Conservation (phyloP, 2,329 filamentous ascomycete genomes). For the Aspergillus sp. region DNA sequence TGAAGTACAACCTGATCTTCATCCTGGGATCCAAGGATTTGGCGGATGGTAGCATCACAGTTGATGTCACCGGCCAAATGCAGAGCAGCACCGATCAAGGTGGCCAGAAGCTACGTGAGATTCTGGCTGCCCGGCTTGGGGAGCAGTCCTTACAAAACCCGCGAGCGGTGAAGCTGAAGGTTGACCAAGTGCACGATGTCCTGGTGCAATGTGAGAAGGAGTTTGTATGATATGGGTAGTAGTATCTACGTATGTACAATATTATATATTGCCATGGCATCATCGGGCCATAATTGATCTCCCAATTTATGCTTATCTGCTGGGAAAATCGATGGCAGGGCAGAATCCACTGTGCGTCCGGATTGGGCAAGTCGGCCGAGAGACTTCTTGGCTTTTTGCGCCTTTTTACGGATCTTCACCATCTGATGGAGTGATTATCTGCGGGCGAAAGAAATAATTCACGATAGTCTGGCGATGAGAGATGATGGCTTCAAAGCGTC, state of each 20-base stretch:
- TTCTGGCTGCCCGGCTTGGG: slow-evolving; percentile 21
- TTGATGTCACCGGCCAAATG: slow-evolving; percentile 38
- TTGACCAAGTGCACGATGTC: slow-evolving; percentile 26
- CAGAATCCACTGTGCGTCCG: too few relatives aligned
- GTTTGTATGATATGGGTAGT: slow-evolving; percentile 24
- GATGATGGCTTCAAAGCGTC: too few relatives aligned
- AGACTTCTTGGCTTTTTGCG: too few relatives aligned
- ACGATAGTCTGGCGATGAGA: too few relatives aligned
- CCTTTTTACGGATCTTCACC: too few relatives aligned
- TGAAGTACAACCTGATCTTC: slow-evolving; percentile 69
- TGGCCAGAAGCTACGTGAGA: slow-evolving; percentile 19
- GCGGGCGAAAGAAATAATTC: too few relatives aligned
- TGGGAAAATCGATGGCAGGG: too few relatives aligned
- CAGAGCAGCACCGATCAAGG: slow-evolving; percentile 34
- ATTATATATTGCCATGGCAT: background rate
- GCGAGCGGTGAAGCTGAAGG: slow-evolving; percentile 28
- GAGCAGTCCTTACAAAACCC: slow-evolving; percentile 26
- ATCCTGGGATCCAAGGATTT: slow-evolving; percentile 67
- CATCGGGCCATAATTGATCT: too few relatives aligned
- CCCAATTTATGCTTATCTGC: too few relatives aligned
- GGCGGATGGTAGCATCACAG: slow-evolving; percentile 49
- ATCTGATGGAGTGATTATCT: too few relatives aligned
- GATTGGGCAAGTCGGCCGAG: too few relatives aligned
- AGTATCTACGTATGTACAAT: background rate
- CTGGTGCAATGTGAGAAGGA: slow-evolving; percentile 32